Evolutionary conservation across 2,329 filamentous ascomycete genomes (phyloP).

Genomic region (Stagonosporopsis rhizophila): DNA sequence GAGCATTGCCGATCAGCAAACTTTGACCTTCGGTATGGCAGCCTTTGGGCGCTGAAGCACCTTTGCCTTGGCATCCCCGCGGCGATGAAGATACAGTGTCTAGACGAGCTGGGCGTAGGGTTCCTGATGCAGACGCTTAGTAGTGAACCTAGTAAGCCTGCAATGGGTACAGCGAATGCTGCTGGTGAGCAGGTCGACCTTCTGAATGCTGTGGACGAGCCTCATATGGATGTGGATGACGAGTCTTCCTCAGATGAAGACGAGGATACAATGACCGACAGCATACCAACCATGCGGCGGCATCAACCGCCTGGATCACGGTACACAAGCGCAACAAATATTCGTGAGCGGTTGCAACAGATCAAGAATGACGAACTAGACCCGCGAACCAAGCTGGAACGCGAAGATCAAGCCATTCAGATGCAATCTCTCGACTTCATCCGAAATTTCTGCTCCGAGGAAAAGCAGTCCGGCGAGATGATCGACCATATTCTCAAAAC

Average conservation of each 20-base stretch:
- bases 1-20: slow-evolving; percentile 83
- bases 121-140: slow-evolving; percentile 84
- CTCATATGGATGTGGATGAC: slow-evolving; percentile 52
- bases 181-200: slow-evolving; percentile 67
- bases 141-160: slow-evolving; percentile 56
- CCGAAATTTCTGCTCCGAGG: slow-evolving; percentile 82
- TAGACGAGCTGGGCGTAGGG: slow-evolving; percentile 77
- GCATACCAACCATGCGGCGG: slow-evolving; percentile 48
- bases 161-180: slow-evolving; percentile 65
- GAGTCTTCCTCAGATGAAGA: slow-evolving; percentile 53
- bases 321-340: slow-evolving; percentile 45
- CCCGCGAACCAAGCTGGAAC: slow-evolving; percentile 70
- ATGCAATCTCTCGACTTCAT: slow-evolving; percentile 91
- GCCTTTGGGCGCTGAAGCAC: slow-evolving; percentile 93
- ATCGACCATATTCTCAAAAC: slow-evolving; percentile 82
- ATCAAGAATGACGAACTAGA: slow-evolving; percentile 72
- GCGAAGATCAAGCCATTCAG: slow-evolving; percentile 84
- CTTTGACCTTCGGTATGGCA: slow-evolving; percentile 80
- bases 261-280: slow-evolving; percentile 56
- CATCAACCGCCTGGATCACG: slow-evolving; percentile 47
- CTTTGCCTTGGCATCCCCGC: slow-evolving; percentile 76
- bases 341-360: slow-evolving; percentile 52
- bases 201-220: slow-evolving; percentile 60
- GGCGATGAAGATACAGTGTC: slow-evolving; percentile 75
- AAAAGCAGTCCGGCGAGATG: slow-evolving; percentile 67